Percentiles rank a stretch among this genome's conserved stretches.
Conservation (phyloP, 2,329 filamentous ascomycete species). For the Fusarium circinatum region DNA sequence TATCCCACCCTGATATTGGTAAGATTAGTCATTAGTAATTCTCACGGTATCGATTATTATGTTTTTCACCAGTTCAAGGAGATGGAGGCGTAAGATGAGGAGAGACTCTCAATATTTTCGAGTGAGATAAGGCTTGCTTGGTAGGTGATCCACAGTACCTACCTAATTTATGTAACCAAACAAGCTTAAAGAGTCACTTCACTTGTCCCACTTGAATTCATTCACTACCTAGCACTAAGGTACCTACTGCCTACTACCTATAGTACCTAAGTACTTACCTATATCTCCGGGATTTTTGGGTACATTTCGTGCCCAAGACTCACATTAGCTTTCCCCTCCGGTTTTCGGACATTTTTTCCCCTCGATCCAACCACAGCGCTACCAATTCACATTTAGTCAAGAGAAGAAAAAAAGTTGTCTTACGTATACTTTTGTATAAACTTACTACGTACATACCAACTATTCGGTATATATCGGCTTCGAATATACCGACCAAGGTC, state of each 20-base stretch:
- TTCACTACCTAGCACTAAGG: neutral
- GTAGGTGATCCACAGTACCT: neutral
- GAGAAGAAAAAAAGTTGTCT: slow-evolving; percentile 15
- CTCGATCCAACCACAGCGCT: slow-evolving; percentile 25
- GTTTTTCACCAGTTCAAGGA: neutral
- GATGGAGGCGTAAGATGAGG: neutral
- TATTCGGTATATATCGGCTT: neutral
- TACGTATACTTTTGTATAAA: neutral
- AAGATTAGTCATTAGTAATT: neutral
- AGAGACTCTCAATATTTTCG: neutral
- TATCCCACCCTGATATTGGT: neutral
- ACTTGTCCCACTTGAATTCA: slow-evolving; percentile 15
- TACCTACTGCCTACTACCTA: neutral
- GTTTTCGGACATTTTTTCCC: slow-evolving; percentile 32
- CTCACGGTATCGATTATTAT: neutral
- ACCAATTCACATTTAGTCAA: slow-evolving; percentile 18
- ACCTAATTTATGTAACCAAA: neutral
- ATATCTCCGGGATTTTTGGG: slow-evolving; percentile 10
- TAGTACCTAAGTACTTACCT: neutral
- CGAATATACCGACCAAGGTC: neutral
- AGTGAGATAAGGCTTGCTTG: neutral
- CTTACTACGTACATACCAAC: neutral
- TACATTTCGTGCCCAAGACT: slow-evolving; percentile 8
- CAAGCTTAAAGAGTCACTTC: slow-evolving; percentile 4
- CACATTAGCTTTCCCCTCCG: slow-evolving; percentile 18